These are phyloP conservation scores for Amylocystis lapponica DNA, from an alignment of 768 basidiomycete genomes.

Conservation along the genomic window DNA sequence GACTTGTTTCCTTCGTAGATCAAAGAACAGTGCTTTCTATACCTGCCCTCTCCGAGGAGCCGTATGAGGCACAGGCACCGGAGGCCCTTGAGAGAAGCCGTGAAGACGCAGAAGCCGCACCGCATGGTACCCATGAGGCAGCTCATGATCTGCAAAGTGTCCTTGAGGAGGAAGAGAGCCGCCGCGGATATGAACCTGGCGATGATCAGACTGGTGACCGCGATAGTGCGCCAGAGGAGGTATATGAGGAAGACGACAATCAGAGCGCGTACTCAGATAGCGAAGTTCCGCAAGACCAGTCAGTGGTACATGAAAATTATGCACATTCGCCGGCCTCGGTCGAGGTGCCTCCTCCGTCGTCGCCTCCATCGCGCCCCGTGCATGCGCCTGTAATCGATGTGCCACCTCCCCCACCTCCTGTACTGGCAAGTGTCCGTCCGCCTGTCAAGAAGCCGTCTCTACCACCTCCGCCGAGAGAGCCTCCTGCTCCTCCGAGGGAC, in stretches of 20 bases:
- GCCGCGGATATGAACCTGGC: conserved; percentile 5
- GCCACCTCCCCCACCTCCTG: not conserved
- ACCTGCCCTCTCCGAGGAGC: conserved; percentile 5
- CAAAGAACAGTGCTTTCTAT: conserved; percentile 1
- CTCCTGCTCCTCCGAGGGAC: too few species aligned
- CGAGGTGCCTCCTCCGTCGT: not conserved
- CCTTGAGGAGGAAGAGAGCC: conserved; percentile 7
- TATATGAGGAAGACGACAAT: too few species aligned
- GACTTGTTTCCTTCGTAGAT: conserved; percentile 13
- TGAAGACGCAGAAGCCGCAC: conserved; percentile 2
- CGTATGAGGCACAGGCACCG: not conserved
- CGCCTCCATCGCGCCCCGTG: not conserved
- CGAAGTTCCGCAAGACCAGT: not conserved
- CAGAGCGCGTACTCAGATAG: too few species aligned
- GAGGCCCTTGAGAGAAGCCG: not conserved
- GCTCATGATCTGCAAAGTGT: conserved; percentile 1
- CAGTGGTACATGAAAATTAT: not conserved
- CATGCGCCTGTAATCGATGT: not conserved
- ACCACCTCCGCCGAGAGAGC: too few species aligned
- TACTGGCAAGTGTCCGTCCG: not conserved
- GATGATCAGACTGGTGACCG: too few species aligned
- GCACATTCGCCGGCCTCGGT: not conserved
- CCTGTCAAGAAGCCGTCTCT: too few species aligned
- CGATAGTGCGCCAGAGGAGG: too few species aligned
- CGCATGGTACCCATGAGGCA: conserved; percentile 3